These are phyloP conservation scores for Dichotomopilus funicola DNA, from an alignment of 2,329 filamentous ascomycete genomes.

Conservation along the genomic window DNA sequence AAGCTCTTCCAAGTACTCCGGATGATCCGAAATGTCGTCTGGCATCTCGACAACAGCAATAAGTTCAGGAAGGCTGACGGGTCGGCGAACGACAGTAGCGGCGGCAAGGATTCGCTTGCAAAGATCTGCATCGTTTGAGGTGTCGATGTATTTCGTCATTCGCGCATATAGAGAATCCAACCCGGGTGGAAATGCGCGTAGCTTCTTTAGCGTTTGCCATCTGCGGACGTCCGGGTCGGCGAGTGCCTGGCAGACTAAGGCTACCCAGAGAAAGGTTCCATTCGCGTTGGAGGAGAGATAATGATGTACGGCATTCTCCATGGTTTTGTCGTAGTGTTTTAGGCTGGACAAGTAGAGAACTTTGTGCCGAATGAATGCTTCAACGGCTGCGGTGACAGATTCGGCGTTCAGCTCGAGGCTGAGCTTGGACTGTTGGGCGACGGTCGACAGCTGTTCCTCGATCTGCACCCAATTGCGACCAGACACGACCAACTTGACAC, in stretches of 20 bases:
- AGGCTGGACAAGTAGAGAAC: constrained; percentile 24
- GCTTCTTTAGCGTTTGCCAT: constrained; percentile 3
- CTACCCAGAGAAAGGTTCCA: constrained; percentile 41
- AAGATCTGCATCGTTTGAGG: constrained; percentile 4
- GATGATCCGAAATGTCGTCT: background rate
- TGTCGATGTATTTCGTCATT: constrained; percentile 10
- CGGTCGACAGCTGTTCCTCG: constrained; percentile 24
- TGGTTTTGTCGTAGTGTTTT: constrained; percentile 24
- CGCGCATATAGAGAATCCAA: constrained; percentile 11
- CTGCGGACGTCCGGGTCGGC: constrained; percentile 14
- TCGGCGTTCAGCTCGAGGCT: constrained; percentile 33
- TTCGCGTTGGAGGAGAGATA: constrained; percentile 27
- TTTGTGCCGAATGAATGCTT: constrained; percentile 32
- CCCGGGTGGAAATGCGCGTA: constrained; percentile 14
- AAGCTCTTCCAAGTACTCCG: constrained; percentile 3
- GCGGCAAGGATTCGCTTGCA: constrained; percentile 13
- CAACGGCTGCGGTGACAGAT: constrained; percentile 28
- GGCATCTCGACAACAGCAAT: constrained; percentile 5
- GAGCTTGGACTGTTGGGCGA: constrained; percentile 24
- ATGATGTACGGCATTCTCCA: constrained; percentile 15
- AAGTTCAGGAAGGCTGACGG: constrained; percentile 11
- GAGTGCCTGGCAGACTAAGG: too few relatives aligned
- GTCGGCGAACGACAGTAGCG: constrained; percentile 8
- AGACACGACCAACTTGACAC: constrained; percentile 38
- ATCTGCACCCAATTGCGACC: constrained; percentile 37